A percentile compares a stretch with the other conserved stretches of the same genome.
phyloP scores from a whole-genome alignment of 1,139 yeast species.

The Yamadazyma triangularis region DNA sequence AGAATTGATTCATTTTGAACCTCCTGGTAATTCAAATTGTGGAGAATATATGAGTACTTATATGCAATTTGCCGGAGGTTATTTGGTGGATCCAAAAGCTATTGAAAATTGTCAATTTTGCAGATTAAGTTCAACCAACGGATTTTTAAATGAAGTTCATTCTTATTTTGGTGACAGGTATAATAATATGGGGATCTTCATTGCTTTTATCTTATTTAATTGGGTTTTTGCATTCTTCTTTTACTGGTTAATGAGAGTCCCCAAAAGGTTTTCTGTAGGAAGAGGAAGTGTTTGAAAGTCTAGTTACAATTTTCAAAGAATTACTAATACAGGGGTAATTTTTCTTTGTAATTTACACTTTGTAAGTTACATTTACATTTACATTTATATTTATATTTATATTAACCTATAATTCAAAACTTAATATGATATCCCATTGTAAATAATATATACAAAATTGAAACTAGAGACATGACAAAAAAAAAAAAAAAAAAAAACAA shows the following conservation, averaged over 20 bases:
- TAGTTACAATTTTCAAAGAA: too few species aligned
- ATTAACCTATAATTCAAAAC: too few species aligned
- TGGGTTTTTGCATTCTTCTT: conserved; percentile 31
- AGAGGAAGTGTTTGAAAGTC: too few species aligned
- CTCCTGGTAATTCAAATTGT: conserved; percentile 37
- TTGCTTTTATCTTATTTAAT: conserved; percentile 22
- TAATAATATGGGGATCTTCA: conserved; percentile 61
- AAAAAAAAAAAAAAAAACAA: too few species aligned
- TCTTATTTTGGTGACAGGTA: conserved; percentile 23
- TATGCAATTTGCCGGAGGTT: conserved; percentile 21
- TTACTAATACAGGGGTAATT: too few species aligned
- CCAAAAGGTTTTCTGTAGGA: conserved; percentile 32
- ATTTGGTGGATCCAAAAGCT: conserved; percentile 13
- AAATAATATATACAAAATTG: too few species aligned
- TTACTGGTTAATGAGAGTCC: conserved; percentile 72
- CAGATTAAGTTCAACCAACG: conserved; percentile 15
- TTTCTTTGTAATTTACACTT: too few species aligned
- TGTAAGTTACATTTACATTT: too few species aligned
- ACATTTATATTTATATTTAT: too few species aligned
- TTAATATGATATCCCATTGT: too few species aligned
- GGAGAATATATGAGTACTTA: conserved; percentile 15
- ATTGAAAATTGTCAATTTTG: conserved; percentile 20
- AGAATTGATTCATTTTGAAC: conserved; percentile 44
- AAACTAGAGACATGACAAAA: too few species aligned
- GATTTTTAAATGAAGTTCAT: conserved; percentile 14